Conservation (phyloP, 352 stramenopile species). For the Peronospora farinosa region DNA sequence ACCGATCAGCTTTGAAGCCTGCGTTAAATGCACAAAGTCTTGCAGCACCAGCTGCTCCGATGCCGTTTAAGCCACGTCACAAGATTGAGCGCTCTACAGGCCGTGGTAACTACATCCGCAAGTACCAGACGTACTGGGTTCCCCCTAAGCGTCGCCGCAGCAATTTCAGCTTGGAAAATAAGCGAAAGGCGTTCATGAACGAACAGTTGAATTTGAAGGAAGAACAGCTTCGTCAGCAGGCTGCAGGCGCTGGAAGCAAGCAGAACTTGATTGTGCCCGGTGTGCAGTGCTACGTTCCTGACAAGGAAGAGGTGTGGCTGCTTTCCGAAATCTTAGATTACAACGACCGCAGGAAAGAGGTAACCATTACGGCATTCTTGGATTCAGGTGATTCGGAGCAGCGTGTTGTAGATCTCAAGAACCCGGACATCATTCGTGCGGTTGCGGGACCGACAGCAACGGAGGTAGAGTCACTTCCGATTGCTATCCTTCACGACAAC, state of each 20-base stretch:
- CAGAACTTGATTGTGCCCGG: constrained; percentile 82
- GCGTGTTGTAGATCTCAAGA: constrained; percentile 74
- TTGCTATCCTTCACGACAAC: constrained; percentile 79
- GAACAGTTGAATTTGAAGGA: constrained; percentile 77
- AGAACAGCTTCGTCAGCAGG: constrained; percentile 60
- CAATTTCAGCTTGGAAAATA: constrained; percentile 78
- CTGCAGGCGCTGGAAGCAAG: constrained; percentile 55
- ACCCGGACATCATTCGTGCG: constrained; percentile 77
- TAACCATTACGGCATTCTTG: constrained; percentile 69
- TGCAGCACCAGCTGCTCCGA: constrained; percentile 3
- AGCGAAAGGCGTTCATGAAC: constrained; percentile 78
- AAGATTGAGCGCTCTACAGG: constrained; percentile 58
- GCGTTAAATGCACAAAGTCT: constrained; percentile 6
- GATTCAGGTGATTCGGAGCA: constrained; percentile 57
- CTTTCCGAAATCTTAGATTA: constrained; percentile 79
- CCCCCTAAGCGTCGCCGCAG: constrained; percentile 33
- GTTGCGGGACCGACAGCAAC: constrained; percentile 68
- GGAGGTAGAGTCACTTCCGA: constrained; percentile 74
- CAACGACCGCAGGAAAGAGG: constrained; percentile 74
- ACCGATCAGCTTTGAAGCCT: constrained; percentile 11
- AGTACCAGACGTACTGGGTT: constrained; percentile 69
- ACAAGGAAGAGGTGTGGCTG: constrained; percentile 84
- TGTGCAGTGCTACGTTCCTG: constrained; percentile 86
- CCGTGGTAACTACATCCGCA: constrained; percentile 60
- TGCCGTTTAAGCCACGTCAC: constrained; percentile 37